Evolutionary conservation across 305 asterid species (phyloP), one percentile per base, ranked within the genome.

Genomic region (Fraxinus greggii): DNA sequence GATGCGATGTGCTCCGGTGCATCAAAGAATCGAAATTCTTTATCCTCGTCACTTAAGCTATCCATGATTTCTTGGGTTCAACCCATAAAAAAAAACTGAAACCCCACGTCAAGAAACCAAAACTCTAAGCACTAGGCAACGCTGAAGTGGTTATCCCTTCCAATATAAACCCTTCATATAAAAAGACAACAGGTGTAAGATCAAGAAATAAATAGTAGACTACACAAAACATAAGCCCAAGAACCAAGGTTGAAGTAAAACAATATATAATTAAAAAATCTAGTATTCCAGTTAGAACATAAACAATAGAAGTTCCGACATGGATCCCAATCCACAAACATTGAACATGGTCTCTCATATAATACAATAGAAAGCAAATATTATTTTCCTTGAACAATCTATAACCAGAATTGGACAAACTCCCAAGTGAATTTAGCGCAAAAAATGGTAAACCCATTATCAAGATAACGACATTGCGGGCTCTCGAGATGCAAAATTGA

Each of bases 291-390:
- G 85, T 84, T 80, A 85, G 90, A 87, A 86, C 85, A 84, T 77
- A 87, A 86, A 85, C 87, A 78, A 89, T 89, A 59, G 74, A 83
- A 87, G 93, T 91, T 93, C 94, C 90, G 91, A 86, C 97, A 94
- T 89, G 95, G 97, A 93, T 94, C 97, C 94, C 95, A 87, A 93
- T 88, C 92, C 91, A 90, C 89, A 83, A 88, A 80, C 93, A 91
- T 83, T 90, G 95, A 90, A 93, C 92, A 93, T 85, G 86, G 94
- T 86, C 91, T 85, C 74, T 85, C 82, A 79, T 86, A 84, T 79
- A 59, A 78, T 54, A 21, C 67, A 69, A 82, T 13, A 28, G 74
- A 67, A 3, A 67, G 21, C 38, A 67, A 26, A 67, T 28, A 29
- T 28, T 28, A 26, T 29, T 28, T 67, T 26, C 75, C 75, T 67